Percentiles rank a stretch among this genome's conserved stretches.
These are phyloP conservation scores for Candida manassasensis DNA, from an alignment of 805 yeast species.

Conservation along the genomic window DNA sequence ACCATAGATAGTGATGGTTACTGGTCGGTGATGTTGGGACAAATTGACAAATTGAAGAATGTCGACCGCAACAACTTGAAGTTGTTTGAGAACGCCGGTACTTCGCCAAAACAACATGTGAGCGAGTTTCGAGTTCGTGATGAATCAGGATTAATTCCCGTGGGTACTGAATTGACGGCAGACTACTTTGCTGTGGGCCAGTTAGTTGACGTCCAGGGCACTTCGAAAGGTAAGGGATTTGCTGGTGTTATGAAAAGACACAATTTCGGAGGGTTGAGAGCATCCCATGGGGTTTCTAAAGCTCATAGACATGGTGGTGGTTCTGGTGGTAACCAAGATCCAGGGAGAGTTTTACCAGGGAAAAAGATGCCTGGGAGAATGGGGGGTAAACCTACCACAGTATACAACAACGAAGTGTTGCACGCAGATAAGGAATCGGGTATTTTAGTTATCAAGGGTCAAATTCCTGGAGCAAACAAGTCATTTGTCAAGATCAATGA, in stretches of 20 bases:
- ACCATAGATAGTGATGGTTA: constrained; percentile 74
- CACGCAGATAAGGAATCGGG: constrained; percentile 80
- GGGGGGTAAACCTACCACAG: constrained; percentile 76
- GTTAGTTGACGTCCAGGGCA: constrained; percentile 73
- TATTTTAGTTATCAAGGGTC: constrained; percentile 78
- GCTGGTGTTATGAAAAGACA: constrained; percentile 98
- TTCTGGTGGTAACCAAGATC: constrained; percentile 91
- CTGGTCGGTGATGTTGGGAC: constrained; percentile 83
- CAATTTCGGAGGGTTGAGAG: constrained; percentile 82
- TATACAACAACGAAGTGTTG: constrained; percentile 70
- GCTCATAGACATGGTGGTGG: constrained; percentile 97
- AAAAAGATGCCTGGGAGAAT: constrained; percentile 98
- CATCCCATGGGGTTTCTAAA: constrained; percentile 92
- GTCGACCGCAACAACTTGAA: constrained; percentile 58
- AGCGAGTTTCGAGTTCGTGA: constrained; percentile 77
- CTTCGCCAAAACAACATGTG: constrained; percentile 74
- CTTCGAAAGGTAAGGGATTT: constrained; percentile 91
- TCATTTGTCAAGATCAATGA: constrained; percentile 72
- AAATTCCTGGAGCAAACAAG: constrained; percentile 86
- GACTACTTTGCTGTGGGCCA: constrained; percentile 83
- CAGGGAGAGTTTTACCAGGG: constrained; percentile 94
- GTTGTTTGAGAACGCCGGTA: constrained; percentile 71
- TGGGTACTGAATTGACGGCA: constrained; percentile 76
- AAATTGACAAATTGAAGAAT: constrained; percentile 64
- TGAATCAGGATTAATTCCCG: constrained; percentile 59